Evolutionary conservation across 495 filamentous ascomycete species (phyloP).

Genomic region (Pyronema omphalodes): DNA sequence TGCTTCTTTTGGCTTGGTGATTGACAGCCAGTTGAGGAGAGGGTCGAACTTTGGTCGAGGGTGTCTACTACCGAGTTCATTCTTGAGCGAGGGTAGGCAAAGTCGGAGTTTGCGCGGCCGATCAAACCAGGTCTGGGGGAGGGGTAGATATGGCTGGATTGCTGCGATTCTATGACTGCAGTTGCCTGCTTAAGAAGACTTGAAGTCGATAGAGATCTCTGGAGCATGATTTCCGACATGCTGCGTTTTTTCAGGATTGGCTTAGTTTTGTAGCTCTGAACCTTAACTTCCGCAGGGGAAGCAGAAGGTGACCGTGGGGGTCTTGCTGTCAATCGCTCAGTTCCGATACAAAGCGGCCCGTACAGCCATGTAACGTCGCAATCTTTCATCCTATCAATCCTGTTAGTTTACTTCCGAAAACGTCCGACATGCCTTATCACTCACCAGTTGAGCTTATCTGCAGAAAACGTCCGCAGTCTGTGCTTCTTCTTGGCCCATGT

Average conservation of each 20-base stretch:
- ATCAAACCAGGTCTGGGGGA: constrained; percentile 16
- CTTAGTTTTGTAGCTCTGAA: constrained; percentile 37
- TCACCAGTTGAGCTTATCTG: constrained; percentile 79
- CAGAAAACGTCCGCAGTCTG: constrained; percentile 65
- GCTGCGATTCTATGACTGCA: constrained; percentile 77
- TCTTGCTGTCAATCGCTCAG: constrained; percentile 26
- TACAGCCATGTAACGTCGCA: constrained; percentile 97
- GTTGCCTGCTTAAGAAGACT: constrained; percentile 87
- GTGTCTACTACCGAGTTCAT: neutral
- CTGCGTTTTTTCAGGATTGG: constrained; percentile 93
- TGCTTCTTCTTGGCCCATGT: constrained; percentile 92
- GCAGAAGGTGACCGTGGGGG: constrained; percentile 34
- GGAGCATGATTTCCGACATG: constrained; percentile 88
- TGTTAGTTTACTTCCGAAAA: constrained; percentile 11
- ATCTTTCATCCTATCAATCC: constrained; percentile 64
- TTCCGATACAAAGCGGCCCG: constrained; percentile 65
- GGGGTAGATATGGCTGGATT: constrained; percentile 37
- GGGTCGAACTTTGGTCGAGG: neutral
- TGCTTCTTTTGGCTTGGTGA: constrained; percentile 39
- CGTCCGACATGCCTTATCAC: constrained; percentile 17
- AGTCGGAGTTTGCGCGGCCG: constrained; percentile 41
- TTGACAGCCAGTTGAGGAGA: constrained; percentile 37
- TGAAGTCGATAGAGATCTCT: constrained; percentile 73
- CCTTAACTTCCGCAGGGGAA: constrained; percentile 25
- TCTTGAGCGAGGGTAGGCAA: constrained; percentile 26